Evolutionary conservation across 495 filamentous ascomycete species (phyloP).

Genomic region (Thermochaetoides thermophila): DNA sequence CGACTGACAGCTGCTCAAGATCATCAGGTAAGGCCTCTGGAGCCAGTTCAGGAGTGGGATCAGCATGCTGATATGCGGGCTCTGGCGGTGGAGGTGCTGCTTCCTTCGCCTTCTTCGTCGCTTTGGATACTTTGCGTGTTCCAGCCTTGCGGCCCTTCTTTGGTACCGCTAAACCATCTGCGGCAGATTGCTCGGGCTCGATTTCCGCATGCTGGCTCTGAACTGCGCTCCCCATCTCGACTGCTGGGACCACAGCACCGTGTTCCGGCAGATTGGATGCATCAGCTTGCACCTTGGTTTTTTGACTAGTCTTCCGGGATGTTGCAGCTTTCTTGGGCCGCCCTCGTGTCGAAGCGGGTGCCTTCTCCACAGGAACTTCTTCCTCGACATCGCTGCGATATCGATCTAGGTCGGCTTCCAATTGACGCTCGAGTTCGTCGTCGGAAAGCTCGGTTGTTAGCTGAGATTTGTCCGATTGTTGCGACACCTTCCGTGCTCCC

Average conservation of each 20-base stretch:
- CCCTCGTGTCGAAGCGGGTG: conserved; percentile 20
- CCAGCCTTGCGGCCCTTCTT: conserved; percentile 34
- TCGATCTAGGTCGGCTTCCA: conserved; percentile 51
- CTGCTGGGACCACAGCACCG: conserved; percentile 25
- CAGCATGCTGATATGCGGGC: conserved; percentile 11
- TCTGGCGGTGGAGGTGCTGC: conserved; percentile 17
- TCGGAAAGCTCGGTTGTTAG: conserved; percentile 33
- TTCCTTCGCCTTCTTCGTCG: conserved; percentile 17
- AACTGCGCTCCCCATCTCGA: conserved; percentile 29
- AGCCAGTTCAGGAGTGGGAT: too few species aligned
- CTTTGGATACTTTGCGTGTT: conserved; percentile 24
- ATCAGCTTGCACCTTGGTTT: conserved; percentile 5
- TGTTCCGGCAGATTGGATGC: conserved; percentile 15
- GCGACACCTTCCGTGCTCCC: conserved; percentile 38
- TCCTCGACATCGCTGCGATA: conserved; percentile 42
- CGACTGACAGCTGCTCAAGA: too few species aligned
- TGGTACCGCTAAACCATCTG: conserved; percentile 19
- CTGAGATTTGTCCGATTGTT: conserved; percentile 28
- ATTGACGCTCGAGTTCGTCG: conserved; percentile 52
- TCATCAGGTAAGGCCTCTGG: too few species aligned
- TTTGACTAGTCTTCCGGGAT: conserved; percentile 23
- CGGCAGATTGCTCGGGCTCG: conserved; percentile 14
- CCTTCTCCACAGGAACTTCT: conserved; percentile 16
- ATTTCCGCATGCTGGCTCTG: conserved; percentile 32
- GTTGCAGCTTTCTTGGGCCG: conserved; percentile 19